phyloP scores from a whole-genome alignment of 2,329 filamentous ascomycete species.

The Helminthosporium solani region DNA sequence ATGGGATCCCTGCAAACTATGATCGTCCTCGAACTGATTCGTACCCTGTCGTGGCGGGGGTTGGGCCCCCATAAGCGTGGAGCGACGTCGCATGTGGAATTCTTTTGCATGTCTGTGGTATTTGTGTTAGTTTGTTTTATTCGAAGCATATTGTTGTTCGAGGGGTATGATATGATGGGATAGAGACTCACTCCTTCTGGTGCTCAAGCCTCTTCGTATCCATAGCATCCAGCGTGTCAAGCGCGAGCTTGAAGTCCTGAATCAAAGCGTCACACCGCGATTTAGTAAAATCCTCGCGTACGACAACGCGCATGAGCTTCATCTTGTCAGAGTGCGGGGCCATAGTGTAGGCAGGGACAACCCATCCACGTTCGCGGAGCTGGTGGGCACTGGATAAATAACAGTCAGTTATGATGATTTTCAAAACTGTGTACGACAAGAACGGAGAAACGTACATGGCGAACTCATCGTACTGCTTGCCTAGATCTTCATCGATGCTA shows the following conservation, averaged over 20 bases:
- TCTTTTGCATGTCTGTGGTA: constrained; percentile 15
- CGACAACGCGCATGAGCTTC: constrained; percentile 90
- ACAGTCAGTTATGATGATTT: constrained; percentile 3
- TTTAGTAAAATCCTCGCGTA: constrained; percentile 87
- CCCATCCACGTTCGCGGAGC: constrained; percentile 84
- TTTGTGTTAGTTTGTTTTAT: too few relatives aligned
- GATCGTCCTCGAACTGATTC: constrained; percentile 66
- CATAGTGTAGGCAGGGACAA: constrained; percentile 96
- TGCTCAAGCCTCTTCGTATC: constrained; percentile 69
- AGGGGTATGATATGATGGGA: too few relatives aligned
- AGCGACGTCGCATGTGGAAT: constrained; percentile 27
- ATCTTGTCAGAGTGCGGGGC: constrained; percentile 79
- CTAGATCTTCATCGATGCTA: constrained; percentile 63
- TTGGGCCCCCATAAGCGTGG: constrained; percentile 30
- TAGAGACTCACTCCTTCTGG: constrained; percentile 61
- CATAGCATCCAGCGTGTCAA: constrained; percentile 70
- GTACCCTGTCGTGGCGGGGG: constrained; percentile 26
- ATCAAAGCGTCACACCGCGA: constrained; percentile 78
- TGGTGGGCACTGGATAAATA: constrained; percentile 63
- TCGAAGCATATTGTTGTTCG: too few relatives aligned
- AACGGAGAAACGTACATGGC: constrained; percentile 48
- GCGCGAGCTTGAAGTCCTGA: constrained; percentile 73
- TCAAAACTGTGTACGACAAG: too few relatives aligned
- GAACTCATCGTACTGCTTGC: constrained; percentile 58
- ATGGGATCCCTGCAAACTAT: constrained; percentile 84